phyloP scores from a whole-genome alignment of 106 monocot species.

The Hemerocallis citrina region DNA sequence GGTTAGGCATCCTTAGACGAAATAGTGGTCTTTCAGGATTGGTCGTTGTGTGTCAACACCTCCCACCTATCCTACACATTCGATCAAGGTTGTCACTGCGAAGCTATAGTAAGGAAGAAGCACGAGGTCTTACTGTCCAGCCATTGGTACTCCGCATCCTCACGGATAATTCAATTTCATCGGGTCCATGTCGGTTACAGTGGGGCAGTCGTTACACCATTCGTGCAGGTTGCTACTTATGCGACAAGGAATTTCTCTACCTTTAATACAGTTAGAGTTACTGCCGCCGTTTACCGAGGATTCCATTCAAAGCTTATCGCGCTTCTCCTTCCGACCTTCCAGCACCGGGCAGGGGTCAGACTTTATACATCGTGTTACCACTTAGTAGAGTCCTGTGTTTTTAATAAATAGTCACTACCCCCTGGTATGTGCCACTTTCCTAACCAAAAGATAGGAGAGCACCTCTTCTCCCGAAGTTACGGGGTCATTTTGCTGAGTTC shows the following conservation, averaged over 20 bases:
- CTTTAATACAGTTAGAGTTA: constrained; percentile 15
- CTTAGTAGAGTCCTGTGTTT: constrained; percentile 22
- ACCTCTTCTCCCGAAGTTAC: constrained; percentile 7
- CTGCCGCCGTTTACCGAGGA: constrained; percentile 4
- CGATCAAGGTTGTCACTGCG: constrained; percentile 8
- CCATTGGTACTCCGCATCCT: too few species aligned
- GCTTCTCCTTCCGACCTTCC: constrained; percentile 10
- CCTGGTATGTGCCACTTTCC: constrained; percentile 9
- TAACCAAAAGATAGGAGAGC: constrained; percentile 8
- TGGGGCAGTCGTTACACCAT: too few species aligned
- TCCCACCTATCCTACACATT: constrained; percentile 16
- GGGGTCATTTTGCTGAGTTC: constrained; percentile 12
- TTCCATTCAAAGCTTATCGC: constrained; percentile 12
- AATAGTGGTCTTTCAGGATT: constrained; percentile 18
- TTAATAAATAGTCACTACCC: constrained; percentile 19
- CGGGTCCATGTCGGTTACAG: too few species aligned
- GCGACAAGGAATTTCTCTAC: too few species aligned
- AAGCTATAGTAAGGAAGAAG: constrained; percentile 9
- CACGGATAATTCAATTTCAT: too few species aligned
- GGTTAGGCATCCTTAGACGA: constrained; percentile 13
- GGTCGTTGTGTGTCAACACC: constrained; percentile 11
- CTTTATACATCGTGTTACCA: constrained; percentile 24
- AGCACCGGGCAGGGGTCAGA: constrained; percentile 3
- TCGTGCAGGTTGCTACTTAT: too few species aligned
- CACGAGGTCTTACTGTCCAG: neutral